These are phyloP conservation scores for Tylopilus subfusipes DNA, from an alignment of 768 basidiomycete genomes.

Conservation along the genomic window DNA sequence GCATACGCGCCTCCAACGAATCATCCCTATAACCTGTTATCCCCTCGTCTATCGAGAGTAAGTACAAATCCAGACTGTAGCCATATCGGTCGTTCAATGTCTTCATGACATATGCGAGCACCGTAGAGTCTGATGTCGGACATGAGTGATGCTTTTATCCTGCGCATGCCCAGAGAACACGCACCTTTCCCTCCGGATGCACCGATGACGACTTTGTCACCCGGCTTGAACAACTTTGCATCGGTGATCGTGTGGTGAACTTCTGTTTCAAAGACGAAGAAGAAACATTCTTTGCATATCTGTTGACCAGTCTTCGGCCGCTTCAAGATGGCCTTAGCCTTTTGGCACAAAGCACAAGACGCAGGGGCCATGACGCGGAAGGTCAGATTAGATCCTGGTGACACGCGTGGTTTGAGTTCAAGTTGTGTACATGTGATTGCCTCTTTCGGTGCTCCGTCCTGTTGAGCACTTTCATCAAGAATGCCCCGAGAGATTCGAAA, in stretches of 20 bases:
- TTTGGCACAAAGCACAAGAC: constrained; percentile 72
- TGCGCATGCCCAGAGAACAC: not conserved
- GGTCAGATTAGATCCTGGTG: not conserved
- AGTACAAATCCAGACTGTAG: constrained; percentile 86
- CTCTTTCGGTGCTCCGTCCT: constrained; percentile 3
- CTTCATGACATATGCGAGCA: constrained; percentile 96
- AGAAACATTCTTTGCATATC: constrained; percentile 96
- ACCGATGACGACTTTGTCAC: constrained; percentile 94
- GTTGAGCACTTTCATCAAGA: not conserved
- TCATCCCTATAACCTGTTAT: constrained; percentile 98
- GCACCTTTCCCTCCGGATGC: constrained; percentile 97
- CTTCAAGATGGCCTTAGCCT: constrained; percentile 80
- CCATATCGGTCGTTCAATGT: constrained; percentile 89
- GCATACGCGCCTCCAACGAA: constrained; percentile 75
- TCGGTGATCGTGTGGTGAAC: constrained; percentile 93
- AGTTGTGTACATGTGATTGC: not conserved
- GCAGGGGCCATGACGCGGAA: constrained; percentile 81
- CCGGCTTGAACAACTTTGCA: constrained; percentile 77
- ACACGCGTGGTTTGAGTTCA: not conserved
- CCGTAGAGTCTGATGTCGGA: constrained; percentile 78
- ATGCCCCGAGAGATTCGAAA: constrained; percentile 79
- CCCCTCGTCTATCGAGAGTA: constrained; percentile 97
- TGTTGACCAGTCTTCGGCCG: constrained; percentile 97
- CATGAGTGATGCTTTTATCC: not conserved
- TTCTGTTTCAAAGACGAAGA: constrained; percentile 96